Conservation (phyloP, 1,139 yeast species). For the Kurtzmaniella quercitrusa region DNA sequence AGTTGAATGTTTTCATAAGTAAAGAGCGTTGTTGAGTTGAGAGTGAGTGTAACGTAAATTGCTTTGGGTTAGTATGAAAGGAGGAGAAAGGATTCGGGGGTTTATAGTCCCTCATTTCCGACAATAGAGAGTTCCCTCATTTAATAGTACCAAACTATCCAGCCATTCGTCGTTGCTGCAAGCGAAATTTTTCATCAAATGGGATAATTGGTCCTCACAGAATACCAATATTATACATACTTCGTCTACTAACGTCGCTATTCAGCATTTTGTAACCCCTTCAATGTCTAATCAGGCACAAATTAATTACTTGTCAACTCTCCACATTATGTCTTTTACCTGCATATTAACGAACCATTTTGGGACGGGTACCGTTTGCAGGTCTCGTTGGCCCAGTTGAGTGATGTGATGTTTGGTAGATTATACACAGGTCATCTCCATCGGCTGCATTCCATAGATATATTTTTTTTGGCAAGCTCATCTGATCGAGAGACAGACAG, state of each 20-base stretch:
- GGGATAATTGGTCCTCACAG: too few species aligned
- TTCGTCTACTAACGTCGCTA: background rate
- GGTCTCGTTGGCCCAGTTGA: too few species aligned
- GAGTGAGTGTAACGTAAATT: conserved; percentile 44
- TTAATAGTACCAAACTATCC: too few species aligned
- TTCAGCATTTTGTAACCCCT: background rate
- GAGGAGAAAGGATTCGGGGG: conserved; percentile 1
- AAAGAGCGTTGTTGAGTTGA: conserved; percentile 52
- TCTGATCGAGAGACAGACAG: background rate
- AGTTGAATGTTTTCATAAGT: conserved; percentile 49
- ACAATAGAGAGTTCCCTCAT: too few species aligned
- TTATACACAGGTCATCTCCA: conserved; percentile 1
- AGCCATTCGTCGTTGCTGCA: too few species aligned
- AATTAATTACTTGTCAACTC: background rate
- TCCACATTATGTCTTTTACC: background rate
- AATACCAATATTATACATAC: background rate
- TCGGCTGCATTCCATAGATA: background rate
- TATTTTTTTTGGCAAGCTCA: conserved; percentile 1
- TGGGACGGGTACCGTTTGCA: too few species aligned
- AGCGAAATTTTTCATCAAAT: too few species aligned
- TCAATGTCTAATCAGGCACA: background rate
- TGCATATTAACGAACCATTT: background rate
- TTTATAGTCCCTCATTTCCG: too few species aligned
- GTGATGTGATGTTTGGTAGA: too few species aligned
- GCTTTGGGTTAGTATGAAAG: conserved; percentile 19